A percentile compares a stretch with the other conserved stretches of the same genome.
These are phyloP conservation scores for Taphrina flavorubra DNA, from an alignment of 1,139 yeast species.

Conservation along the genomic window DNA sequence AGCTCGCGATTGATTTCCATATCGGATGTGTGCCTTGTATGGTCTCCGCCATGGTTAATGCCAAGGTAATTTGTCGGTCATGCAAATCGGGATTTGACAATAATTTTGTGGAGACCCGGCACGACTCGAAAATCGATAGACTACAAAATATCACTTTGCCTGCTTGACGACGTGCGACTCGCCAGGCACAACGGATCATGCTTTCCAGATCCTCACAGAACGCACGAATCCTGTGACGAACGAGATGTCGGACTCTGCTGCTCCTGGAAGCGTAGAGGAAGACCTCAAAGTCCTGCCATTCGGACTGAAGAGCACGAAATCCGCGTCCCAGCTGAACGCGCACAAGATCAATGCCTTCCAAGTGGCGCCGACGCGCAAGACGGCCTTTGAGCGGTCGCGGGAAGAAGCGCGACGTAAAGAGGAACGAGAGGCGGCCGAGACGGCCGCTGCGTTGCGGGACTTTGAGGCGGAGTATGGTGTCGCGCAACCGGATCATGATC, in stretches of 20 bases:
- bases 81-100: too few species aligned
- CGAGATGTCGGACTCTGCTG: too few species aligned
- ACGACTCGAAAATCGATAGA: too few species aligned
- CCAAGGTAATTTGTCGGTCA: too few species aligned
- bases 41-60: neutral
- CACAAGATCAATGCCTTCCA: constrained; percentile 38
- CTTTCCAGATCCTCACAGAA: too few species aligned
- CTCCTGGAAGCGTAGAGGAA: neutral
- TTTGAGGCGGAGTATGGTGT: constrained; percentile 41
- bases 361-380: constrained; percentile 34
- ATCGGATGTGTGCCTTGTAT: neutral
- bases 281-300: neutral
- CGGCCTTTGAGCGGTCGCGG: constrained; percentile 44
- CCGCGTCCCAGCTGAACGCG: constrained; percentile 4
- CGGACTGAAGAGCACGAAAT: constrained; percentile 13
- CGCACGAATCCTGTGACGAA: too few species aligned
- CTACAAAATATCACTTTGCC: too few species aligned
- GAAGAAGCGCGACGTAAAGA: constrained; percentile 44
- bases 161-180: too few species aligned
- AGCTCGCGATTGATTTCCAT: neutral
- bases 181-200: too few species aligned
- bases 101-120: neutral
- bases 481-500: neutral
- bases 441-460: constrained; percentile 43
- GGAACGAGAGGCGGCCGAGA: constrained; percentile 43